Percentiles rank a stretch among this genome's conserved stretches.
These are phyloP conservation scores for Boechera retrofracta DNA, from an alignment of 345 rosid species.

Conservation along the genomic window DNA sequence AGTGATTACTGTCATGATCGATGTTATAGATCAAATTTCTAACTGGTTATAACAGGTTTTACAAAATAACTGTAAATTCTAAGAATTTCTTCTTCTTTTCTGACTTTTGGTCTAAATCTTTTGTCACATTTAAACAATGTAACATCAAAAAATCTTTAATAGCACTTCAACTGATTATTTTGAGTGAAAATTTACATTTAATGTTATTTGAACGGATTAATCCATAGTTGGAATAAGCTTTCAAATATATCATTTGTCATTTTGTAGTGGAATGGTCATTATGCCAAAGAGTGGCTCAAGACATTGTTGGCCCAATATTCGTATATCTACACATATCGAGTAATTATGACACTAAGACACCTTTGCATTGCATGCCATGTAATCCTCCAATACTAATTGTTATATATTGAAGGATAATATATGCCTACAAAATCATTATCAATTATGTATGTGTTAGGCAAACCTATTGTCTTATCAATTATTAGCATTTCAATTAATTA, in stretches of 20 bases:
- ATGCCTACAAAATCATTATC: conserved; percentile 21
- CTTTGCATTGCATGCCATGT: conserved; percentile 34
- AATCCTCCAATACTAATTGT: conserved; percentile 32
- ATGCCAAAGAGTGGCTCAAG: conserved; percentile 51
- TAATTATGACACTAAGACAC: conserved; percentile 41
- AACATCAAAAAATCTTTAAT: neutral
- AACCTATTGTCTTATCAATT: conserved; percentile 28
- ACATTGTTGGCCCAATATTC: conserved; percentile 25
- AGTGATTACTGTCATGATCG: neutral
- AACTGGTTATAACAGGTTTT: neutral
- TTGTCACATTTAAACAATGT: neutral
- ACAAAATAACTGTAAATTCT: neutral
- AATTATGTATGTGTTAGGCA: conserved; percentile 29
- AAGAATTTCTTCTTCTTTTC: neutral
- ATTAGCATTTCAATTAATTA: conserved; percentile 16
- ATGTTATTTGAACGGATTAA: neutral
- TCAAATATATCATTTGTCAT: conserved; percentile 30
- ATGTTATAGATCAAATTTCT: neutral
- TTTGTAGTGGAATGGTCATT: conserved; percentile 42
- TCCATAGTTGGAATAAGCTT: conserved; percentile 14
- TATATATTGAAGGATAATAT: conserved; percentile 19
- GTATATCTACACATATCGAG: conserved; percentile 14
- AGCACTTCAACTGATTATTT: neutral
- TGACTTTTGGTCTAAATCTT: neutral
- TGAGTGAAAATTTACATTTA: neutral